phyloP scores from a whole-genome alignment of 371 early-diverging fungal genomes.

The Sporodiniella umbellata region DNA sequence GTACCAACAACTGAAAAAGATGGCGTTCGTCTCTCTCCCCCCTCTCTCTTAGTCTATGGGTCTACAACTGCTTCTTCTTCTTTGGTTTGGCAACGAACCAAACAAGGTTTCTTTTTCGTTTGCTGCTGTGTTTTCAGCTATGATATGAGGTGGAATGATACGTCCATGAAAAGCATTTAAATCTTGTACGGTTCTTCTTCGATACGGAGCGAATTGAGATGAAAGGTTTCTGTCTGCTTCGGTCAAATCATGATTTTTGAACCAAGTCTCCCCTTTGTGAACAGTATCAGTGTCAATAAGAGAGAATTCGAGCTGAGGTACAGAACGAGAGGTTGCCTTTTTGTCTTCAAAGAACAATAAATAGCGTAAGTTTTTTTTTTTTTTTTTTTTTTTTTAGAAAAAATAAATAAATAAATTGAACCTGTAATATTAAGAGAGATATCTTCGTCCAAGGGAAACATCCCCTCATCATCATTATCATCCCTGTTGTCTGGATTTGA shows the following conservation, averaged over 20 bases:
- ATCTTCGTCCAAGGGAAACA: conserved; percentile 45
- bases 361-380: not conserved
- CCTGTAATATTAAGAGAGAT: conserved; percentile 20
- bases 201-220: conserved; percentile 9
- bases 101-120: conserved; percentile 38
- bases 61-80: conserved; percentile 20
- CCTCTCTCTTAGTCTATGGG: conserved; percentile 5
- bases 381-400: not conserved
- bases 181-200: conserved; percentile 3
- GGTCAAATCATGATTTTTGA: conserved; percentile 12
- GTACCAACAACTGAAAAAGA: no score
- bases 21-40: no score
- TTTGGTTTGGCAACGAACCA: conserved; percentile 33
- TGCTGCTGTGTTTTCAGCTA: conserved; percentile 28
- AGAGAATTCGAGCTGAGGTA: not conserved
- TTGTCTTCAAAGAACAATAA: no score
- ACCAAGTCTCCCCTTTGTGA: not conserved
- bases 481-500: no score
- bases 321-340: not conserved
- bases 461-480: conserved; percentile 7
- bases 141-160: conserved; percentile 38
- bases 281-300: no score
- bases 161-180: conserved; percentile 23
- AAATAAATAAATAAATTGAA: conserved; percentile 1
- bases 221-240: conserved; percentile 16